Base-by-base conservation (phyloP, 2,329 filamentous ascomycete species). In the Tolypocladium guangdongense region DNA sequence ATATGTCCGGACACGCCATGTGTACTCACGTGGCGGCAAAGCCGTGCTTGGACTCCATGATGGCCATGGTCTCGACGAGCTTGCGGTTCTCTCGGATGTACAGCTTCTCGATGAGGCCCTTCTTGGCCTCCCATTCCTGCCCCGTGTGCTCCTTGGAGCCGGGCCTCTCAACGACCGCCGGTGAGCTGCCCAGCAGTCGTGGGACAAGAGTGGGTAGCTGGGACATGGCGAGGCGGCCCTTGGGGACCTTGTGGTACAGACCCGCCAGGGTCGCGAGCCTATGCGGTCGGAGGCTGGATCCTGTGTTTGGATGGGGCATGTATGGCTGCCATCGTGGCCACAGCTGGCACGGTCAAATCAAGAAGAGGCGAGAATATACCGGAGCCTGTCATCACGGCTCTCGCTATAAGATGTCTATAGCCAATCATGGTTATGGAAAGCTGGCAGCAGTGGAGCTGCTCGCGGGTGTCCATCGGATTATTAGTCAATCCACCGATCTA, bases 1-100 rank as follows among this genome's bases (percentile, higher is more conserved):
- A 18, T 22, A 30, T 6, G 49, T 20, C 35, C 14, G n/a, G 39
- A 24, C 43, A 22, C n/a, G 41, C 11, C 38, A 27, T 18, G 52
- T 24, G 35, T 41, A 67, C 68, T 67, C 59, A 70, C 68, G 68
- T 69, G 49, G 68, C 68, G 33, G 64, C 65, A 50, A 71, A 71
- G 33, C 66, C 65, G 57, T 71, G 59, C 38, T 62, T 63, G 22
- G 63, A 58, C 45, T 67, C 63, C 51, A 71, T 58, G 16, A 70
- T 65, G 46, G 64, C 57, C 68, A 69, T 70, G 52, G 64, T 68
- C 51, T 71, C 67, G 36, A 63, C 64, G 41, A 71, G 57, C 57
- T 68, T 71, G 48, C 66, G 66, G 52, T 66, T 66, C 35, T 71
- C 68, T 41, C 53, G 53, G 32, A 70, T 67, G 50, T 71, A 71